Conservation (phyloP, 495 filamentous ascomycete genomes). For the Aspergillus mulundensis region DNA sequence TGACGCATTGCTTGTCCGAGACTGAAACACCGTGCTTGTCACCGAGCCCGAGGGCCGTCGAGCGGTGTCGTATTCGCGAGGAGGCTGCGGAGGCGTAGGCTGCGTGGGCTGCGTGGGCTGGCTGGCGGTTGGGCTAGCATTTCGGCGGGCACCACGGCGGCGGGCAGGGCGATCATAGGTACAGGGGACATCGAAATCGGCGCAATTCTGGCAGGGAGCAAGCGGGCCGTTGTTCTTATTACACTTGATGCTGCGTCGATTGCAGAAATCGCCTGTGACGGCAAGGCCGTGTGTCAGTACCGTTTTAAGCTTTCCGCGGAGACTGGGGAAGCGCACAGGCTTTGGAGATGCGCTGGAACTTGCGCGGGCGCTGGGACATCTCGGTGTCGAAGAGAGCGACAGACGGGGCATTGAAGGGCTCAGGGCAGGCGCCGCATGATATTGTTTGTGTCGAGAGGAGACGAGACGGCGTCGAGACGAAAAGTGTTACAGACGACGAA, state of each 20-base stretch:
- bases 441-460: background rate
- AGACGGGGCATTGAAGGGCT: background rate
- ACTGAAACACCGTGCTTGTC: background rate
- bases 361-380: background rate
- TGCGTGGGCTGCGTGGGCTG: background rate
- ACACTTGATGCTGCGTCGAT: slow-evolving; percentile 4
- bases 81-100: background rate
- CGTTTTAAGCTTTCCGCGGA: too few species aligned
- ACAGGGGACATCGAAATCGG: background rate
- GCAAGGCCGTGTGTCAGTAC: too few species aligned
- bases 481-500: background rate
- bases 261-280: slow-evolving; percentile 1
- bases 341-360: slow-evolving; percentile 5
- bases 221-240: slow-evolving; percentile 1
- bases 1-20: background rate
- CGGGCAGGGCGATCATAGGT: background rate
- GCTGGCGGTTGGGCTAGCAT: background rate
- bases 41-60: background rate
- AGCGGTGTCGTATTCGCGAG: background rate
- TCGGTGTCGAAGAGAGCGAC: background rate
- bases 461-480: background rate
- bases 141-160: background rate
- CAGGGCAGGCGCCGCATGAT: background rate
- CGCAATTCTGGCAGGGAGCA: slow-evolving; percentile 4
- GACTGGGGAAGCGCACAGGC: background rate